phyloP scores from a whole-genome alignment of 2,329 filamentous ascomycete genomes.

The Chalaropsis thielavioides region DNA sequence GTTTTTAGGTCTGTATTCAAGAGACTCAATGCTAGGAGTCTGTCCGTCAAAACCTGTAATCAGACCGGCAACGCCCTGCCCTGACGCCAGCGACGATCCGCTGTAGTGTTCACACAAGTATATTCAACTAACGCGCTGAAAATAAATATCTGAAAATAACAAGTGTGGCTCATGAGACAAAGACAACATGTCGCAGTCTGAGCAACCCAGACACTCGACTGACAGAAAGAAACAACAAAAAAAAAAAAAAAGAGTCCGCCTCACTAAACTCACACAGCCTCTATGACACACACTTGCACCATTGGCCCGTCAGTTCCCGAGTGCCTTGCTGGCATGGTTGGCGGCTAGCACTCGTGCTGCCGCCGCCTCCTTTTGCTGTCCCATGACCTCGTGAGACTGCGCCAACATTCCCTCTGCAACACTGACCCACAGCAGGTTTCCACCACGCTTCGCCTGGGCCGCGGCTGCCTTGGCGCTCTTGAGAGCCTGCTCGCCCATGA shows the following conservation, averaged over 20 bases:
- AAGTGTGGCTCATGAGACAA: background rate
- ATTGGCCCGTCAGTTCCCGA: constrained; percentile 5
- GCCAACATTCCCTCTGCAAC: constrained; percentile 68
- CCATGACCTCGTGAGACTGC: constrained; percentile 59
- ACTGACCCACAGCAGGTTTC: constrained; percentile 62
- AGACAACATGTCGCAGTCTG: too few species aligned
- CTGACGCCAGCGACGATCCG: too few species aligned
- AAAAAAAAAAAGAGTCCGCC: background rate
- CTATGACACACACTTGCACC: background rate
- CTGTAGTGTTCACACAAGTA: background rate
- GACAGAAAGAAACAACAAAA: background rate
- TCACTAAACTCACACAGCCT: too few species aligned
- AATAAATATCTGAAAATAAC: background rate
- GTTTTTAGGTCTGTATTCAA: too few species aligned
- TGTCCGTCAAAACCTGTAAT: too few species aligned
- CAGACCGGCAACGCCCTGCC: too few species aligned
- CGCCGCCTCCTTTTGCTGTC: constrained; percentile 36
- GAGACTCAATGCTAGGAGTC: too few species aligned
- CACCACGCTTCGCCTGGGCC: constrained; percentile 52
- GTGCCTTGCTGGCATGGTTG: constrained; percentile 14
- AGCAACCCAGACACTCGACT: too few species aligned
- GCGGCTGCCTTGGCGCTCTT: constrained; percentile 60
- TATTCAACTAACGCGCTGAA: background rate
- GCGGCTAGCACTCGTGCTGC: constrained; percentile 30
- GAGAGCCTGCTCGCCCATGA: constrained; percentile 65